Percentiles rank a stretch among this genome's conserved stretches.
Conservation (phyloP, 2,329 filamentous ascomycete genomes). For the Sporothrix inflata region DNA sequence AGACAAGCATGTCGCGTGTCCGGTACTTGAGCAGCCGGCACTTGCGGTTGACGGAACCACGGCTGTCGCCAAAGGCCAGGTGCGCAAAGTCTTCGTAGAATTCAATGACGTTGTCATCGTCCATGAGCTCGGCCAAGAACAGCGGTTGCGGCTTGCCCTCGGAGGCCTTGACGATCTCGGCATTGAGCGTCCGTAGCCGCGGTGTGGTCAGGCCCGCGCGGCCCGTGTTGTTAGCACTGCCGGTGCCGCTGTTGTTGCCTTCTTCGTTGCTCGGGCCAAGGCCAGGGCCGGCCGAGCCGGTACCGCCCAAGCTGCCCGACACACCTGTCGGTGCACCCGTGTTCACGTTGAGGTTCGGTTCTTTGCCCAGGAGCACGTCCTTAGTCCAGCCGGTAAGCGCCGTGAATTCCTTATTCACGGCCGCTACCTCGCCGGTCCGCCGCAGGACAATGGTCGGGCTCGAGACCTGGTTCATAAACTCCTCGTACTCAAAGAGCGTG, state of each 20-base stretch:
- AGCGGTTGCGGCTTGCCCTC: conserved; percentile 71
- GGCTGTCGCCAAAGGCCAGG: conserved; percentile 87
- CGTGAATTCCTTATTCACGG: conserved; percentile 95
- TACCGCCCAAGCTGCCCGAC: conserved; percentile 35
- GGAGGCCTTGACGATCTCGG: conserved; percentile 41
- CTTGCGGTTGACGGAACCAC: conserved; percentile 79
- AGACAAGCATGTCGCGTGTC: conserved; percentile 63
- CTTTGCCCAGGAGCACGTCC: conserved; percentile 83
- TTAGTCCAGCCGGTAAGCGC: conserved; percentile 93
- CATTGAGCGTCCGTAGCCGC: conserved; percentile 48
- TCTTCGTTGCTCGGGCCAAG: neutral
- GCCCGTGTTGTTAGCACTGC: conserved; percentile 48
- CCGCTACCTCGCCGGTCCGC: conserved; percentile 90
- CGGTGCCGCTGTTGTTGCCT: conserved; percentile 37
- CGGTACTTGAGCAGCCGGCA: conserved; percentile 91
- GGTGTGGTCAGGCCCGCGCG: conserved; percentile 55
- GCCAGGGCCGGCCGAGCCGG: conserved; percentile 42
- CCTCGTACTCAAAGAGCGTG: conserved; percentile 89
- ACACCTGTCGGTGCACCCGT: conserved; percentile 51
- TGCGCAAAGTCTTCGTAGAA: conserved; percentile 97
- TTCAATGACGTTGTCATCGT: conserved; percentile 89
- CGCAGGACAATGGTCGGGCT: conserved; percentile 91
- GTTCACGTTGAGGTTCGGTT: conserved; percentile 86
- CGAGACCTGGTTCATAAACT: conserved; percentile 84
- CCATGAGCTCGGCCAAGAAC: conserved; percentile 88